These are phyloP conservation scores for Emmonsiellopsis sp. DNA, from an alignment of 2,329 filamentous ascomycete species.

Conservation along the genomic window DNA sequence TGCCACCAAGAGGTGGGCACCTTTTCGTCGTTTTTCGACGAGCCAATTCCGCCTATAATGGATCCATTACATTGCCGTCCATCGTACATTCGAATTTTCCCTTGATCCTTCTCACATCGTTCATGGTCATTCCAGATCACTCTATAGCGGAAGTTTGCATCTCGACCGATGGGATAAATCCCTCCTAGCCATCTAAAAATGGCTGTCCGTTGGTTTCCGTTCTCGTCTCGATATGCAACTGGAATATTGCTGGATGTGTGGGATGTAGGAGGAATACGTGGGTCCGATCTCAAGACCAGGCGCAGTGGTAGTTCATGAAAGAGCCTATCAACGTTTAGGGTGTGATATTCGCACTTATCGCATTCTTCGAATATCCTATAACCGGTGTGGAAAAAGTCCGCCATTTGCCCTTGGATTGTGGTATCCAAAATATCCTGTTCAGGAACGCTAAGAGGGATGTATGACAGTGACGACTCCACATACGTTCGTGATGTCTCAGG, in stretches of 20 bases:
- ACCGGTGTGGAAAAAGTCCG: background rate
- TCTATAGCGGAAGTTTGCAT: constrained; percentile 12
- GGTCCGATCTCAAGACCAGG: constrained; percentile 18
- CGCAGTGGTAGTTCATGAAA: constrained; percentile 22
- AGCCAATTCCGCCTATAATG: constrained; percentile 20
- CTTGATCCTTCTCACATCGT: constrained; percentile 17
- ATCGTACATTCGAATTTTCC: constrained; percentile 24
- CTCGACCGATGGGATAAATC: constrained; percentile 19
- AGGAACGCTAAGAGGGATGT: background rate
- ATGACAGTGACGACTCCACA: background rate
- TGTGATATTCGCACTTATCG: background rate
- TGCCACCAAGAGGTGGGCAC: constrained; percentile 21
- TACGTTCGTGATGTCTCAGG: background rate
- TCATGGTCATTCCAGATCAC: constrained; percentile 25
- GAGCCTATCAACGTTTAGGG: constrained; percentile 4
- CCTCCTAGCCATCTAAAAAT: constrained; percentile 32
- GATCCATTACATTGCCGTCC: constrained; percentile 16
- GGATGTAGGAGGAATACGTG: constrained; percentile 7
- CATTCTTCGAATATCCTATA: background rate
- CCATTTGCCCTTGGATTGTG: background rate
- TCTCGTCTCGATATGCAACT: constrained; percentile 16
- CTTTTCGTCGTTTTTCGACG: constrained; percentile 10
- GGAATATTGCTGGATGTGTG: constrained; percentile 20
- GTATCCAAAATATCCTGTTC: background rate
- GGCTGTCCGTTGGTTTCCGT: constrained; percentile 12